Evolutionary conservation across 495 filamentous ascomycete genomes (phyloP).

Genomic region (Penicillium crystallinum): DNA sequence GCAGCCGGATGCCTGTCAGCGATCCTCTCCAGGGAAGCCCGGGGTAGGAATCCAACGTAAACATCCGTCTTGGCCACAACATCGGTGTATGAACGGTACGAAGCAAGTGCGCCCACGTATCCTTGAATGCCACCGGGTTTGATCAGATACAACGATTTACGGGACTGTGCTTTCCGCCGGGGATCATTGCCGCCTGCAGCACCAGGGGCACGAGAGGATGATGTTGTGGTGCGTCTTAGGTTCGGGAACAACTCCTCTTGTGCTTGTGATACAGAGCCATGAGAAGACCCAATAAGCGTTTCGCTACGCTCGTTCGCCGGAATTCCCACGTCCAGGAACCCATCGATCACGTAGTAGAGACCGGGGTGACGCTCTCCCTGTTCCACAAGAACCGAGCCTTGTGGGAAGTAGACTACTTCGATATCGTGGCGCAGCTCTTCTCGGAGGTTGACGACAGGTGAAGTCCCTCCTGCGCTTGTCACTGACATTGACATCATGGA

Average conservation of each 20-base stretch:
- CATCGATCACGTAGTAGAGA: conserved; percentile 96
- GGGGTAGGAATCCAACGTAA: conserved; percentile 91
- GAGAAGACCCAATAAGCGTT: conserved; percentile 35
- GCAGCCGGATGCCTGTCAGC: conserved; percentile 91
- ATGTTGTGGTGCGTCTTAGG: conserved; percentile 45
- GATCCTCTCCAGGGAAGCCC: conserved; percentile 80
- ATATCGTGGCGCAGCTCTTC: conserved; percentile 81
- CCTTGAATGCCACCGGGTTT: conserved; percentile 94
- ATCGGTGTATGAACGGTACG: conserved; percentile 92
- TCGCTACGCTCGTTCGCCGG: conserved; percentile 52
- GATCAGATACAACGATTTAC: conserved; percentile 81
- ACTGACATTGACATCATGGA: conserved; percentile 69
- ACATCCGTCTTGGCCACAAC: conserved; percentile 97
- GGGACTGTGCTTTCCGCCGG: conserved; percentile 46
- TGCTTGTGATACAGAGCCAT: conserved; percentile 23
- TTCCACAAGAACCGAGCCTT: conserved; percentile 93
- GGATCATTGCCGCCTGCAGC: conserved; percentile 30
- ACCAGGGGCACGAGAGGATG: conserved; percentile 37
- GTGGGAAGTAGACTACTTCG: conserved; percentile 96
- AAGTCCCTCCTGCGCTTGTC: conserved; percentile 48
- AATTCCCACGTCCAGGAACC: conserved; percentile 88
- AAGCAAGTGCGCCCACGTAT: conserved; percentile 88
- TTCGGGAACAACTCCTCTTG: conserved; percentile 45
- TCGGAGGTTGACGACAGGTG: conserved; percentile 54
- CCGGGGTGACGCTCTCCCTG: conserved; percentile 94